Evolutionary conservation across 1,284 basidiomycete genomes (phyloP), one percentile per base, ranked within the genome.

Genomic region (Naganishia albida): DNA sequence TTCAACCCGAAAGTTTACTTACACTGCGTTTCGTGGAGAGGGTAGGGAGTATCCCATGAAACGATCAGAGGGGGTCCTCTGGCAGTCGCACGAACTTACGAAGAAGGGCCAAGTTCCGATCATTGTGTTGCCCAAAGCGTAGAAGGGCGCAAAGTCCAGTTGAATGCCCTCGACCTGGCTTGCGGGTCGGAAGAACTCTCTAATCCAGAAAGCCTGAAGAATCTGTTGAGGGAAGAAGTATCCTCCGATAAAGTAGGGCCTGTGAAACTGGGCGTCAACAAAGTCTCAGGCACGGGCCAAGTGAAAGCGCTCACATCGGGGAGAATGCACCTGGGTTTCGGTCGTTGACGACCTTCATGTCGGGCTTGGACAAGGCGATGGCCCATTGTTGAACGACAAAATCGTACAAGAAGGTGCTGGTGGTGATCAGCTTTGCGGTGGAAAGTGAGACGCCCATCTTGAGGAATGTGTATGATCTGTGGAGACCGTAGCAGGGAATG

Each of bases 151-250:
- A 51, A 73, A 74, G 7, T 65, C 62, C 2, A 74, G 38, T 13
- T 70, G 68, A 12, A 64, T 63, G 26, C 50, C 46, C 54, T 73
- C 72, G 34, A 74, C 71, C 59, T 74, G 62, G n/a, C 60, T 65
- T 25, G 70, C 62, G 0, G 67, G 48, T 56, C 73, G 63, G 49
- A 59, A 76, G 23, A 76, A 67, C 64, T 74, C 72, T 49, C 72
- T 44, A 12, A 76, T 51, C 73, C 73, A 76, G 56, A 73, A 60
- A 16, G 74, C 63, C 59, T 76, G 73, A 18, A 75, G 50, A 55
- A 76, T 67, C 67, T 75, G 74, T 53, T 76, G 74, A 46, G 73
- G 73, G 15, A 62, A 64, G 62, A 76, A 76, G 68, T 73, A 76
- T 7, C 69, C 72, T 6, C 68, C 71, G 62, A 75, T 75, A 8